Base-by-base conservation (phyloP, 768 basidiomycete genomes). In the Suillus discolor region DNA sequence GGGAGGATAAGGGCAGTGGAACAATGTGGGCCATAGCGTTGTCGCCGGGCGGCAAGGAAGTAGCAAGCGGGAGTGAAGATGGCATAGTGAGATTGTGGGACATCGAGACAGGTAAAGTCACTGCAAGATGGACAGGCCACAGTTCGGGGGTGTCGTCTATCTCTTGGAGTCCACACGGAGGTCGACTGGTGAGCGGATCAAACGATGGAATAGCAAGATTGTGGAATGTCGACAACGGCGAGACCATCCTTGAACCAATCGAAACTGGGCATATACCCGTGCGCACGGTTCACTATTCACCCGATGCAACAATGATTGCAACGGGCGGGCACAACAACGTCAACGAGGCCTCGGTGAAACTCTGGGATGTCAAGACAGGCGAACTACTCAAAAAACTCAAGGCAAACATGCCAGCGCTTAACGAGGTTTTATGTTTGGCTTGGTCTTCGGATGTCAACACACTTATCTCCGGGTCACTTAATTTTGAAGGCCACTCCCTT, bases 381-480 rank as follows among this genome's bases (percentile, higher is more conserved):
- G 20, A 55, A 55, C 11, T 34, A 11, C 54, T 55, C 20, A 55
- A 55, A 55, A 36, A 12, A n/a, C 54, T 55, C 20, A n/a, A 36
- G 54, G 54, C 12, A 55, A 3, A 36, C 6, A n/a, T 4, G 16
- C 28, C 4, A 25, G 12, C 15, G 31, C 31, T 31, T 34, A 16
- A 16, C 31, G 54, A 55, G n/a, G 54, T 55, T 55, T 55, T 55
- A 20, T 55, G 54, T 34, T 34, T 55, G 54, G 54, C 54, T 55
- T 55, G 54, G 54, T 55, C 11, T 18, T 34, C 20, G 31, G 54
- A 55, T 34, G 20, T 55, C 11, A 34, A 55, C 20, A 55, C 54
- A 20, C 31, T 55, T 55, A 55, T 55, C 20, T 55, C 20, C 1
- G 54, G 54, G 31, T 55, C 54, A 34, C 11, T 55, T 20, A 5